Base-by-base conservation (phyloP, 2,329 filamentous ascomycete species). In the Stenocarpella maydis region DNA sequence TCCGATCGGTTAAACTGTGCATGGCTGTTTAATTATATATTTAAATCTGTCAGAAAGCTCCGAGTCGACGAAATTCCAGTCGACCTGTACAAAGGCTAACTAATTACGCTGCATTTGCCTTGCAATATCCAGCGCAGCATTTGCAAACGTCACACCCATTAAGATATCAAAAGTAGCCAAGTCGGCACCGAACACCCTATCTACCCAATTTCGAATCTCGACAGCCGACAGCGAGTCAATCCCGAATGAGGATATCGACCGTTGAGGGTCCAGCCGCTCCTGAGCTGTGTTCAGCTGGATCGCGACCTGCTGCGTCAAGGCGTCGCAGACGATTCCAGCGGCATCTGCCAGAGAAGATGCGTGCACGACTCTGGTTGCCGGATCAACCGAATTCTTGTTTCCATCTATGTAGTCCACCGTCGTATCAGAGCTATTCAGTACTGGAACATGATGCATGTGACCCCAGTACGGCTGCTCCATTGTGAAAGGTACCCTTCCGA, bases 171-270 rank as follows among this genome's bases (percentile, higher is more conserved):
- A 49, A 2, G 26, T 21, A 14, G 45, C 21, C 9, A 49, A 4
- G 10, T 49, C 45, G 3, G 26, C 45, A 26, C 26, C 45, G 14
- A 49, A 49, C 3, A 24, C 4, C 3, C 14, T 8, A 8, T 21
- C n/a, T 26, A 24, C 21, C 65, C 65, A 68, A 8, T 60, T 49
- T 14, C 54, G n/a, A 12, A 68, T 28, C 3, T 68, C 65, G 26
- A 68, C 31, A 2, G 65, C 65, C 19, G 54, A 54, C 3, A 68
- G 41, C 9, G 65, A 68, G 54, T 68, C 65, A 4, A 68, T 45
- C 8, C 65, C 65, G 39, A 53, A 63, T 9, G n/a, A 24, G 12
- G 24, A 21, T 21, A 49, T 24, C 2, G 45, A 21, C 3, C 26
- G 24, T 3, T 49, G 4, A 10, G 14, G 2, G 8, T 49, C 45